Conservation (phyloP, 257 asterid genomes). For the Ajuga chamaepitys region DNA sequence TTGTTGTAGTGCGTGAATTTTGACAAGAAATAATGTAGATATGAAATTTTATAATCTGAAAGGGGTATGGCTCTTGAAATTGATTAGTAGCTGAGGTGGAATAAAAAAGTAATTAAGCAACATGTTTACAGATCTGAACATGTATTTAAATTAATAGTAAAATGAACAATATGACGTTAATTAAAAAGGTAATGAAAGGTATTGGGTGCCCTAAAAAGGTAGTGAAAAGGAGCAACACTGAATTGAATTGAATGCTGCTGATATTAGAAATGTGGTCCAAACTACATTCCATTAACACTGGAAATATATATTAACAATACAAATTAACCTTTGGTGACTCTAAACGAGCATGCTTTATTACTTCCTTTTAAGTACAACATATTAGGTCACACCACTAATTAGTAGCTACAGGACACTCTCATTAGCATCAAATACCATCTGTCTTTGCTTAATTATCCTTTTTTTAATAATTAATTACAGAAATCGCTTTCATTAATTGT, state of each 20-base stretch:
- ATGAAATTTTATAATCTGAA: too few species aligned
- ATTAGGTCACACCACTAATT: slow-evolving; percentile 62
- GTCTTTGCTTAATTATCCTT: slow-evolving; percentile 11
- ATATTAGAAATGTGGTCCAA: slow-evolving; percentile 36
- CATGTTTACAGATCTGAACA: too few species aligned
- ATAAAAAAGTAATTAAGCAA: background rate
- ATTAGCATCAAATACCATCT: slow-evolving; percentile 21
- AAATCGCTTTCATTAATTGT: too few species aligned
- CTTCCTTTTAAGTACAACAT: slow-evolving; percentile 21
- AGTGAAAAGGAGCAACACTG: slow-evolving; percentile 28
- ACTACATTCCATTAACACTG: slow-evolving; percentile 18
- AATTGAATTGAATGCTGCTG: slow-evolving; percentile 1
- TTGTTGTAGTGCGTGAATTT: too few species aligned
- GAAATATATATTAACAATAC: slow-evolving; percentile 10
- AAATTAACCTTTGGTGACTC: slow-evolving; percentile 43
- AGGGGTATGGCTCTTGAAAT: too few species aligned
- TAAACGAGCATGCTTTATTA: slow-evolving; percentile 30
- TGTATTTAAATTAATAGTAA: too few species aligned
- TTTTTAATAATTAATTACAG: too few species aligned
- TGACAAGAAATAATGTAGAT: too few species aligned
- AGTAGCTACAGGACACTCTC: slow-evolving; percentile 23
- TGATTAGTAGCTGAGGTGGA: too few species aligned
- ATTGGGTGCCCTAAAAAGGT: slow-evolving; percentile 26
- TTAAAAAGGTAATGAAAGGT: slow-evolving; percentile 20
- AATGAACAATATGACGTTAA: too few species aligned